Evolutionary conservation across 495 filamentous ascomycete genomes (phyloP).

Genomic region (Amniculicola lignicola): DNA sequence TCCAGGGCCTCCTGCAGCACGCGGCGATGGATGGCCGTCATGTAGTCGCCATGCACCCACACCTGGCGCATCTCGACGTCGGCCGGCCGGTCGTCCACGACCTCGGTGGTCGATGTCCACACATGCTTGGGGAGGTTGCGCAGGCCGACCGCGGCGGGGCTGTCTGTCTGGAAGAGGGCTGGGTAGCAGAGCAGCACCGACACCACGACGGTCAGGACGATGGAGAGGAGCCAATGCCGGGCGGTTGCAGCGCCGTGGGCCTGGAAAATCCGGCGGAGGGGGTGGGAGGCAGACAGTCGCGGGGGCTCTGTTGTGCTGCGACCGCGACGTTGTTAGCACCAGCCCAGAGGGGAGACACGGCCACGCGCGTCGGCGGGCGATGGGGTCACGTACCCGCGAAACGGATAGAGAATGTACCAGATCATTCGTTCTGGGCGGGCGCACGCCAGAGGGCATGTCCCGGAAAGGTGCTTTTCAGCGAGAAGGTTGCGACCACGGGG

Average conservation of each 20-base stretch:
- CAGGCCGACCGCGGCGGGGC: constrained; percentile 57
- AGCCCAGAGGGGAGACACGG: background rate
- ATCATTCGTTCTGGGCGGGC: constrained; percentile 31
- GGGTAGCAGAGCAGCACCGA: constrained; percentile 64
- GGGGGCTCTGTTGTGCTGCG: constrained; percentile 43
- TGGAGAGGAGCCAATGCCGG: constrained; percentile 62
- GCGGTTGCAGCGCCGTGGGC: constrained; percentile 62
- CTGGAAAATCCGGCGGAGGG: constrained; percentile 58
- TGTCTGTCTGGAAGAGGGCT: constrained; percentile 63
- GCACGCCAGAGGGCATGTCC: constrained; percentile 8
- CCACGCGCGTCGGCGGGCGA: constrained; percentile 12
- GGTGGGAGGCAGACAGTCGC: constrained; percentile 55
- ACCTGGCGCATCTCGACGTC: constrained; percentile 53
- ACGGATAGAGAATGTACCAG: constrained; percentile 62
- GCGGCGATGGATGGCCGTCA: constrained; percentile 61
- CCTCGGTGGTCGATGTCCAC: constrained; percentile 68
- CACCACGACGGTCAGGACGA: constrained; percentile 61
- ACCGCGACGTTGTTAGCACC: constrained; percentile 9
- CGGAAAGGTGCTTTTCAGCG: background rate
- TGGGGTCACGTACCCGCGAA: constrained; percentile 53
- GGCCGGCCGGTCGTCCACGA: constrained; percentile 40
- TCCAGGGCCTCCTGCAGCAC: constrained; percentile 59
- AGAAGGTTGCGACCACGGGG: constrained; percentile 10
- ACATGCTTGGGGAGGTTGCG: constrained; percentile 67
- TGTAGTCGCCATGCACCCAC: constrained; percentile 60